Evolutionary conservation across 169 alveolate species (phyloP), one percentile per base, ranked within the genome.

Genomic region (Plasmodium relictum): DNA sequence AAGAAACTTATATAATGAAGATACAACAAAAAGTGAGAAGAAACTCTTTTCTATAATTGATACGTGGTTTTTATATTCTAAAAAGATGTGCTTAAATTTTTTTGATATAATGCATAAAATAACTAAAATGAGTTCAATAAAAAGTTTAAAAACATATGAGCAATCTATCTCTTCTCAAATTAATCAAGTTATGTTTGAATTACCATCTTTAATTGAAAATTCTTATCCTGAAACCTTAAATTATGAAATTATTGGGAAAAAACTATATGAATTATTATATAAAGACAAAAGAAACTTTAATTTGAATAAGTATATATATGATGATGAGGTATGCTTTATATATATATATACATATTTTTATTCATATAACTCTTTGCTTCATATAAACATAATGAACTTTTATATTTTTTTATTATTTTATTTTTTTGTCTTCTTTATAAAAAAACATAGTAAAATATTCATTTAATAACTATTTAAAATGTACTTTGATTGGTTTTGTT

Each of bases 71-170:
- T 65, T 22, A 63, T 78, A 78, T 66, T 78, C 89, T 2, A 78
- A 78, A 78, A 65, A 78, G 26, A 65, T 68, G 78, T 78, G 89
- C 58, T 59, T 78, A 78, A 78, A 78, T 70, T 78, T 65, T 65
- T 78, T 78, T 78, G 89, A 78, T 58, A 78, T 78, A 65, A 78
- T 78, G 59, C 89, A 78, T 63, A 78, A 78, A 63, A 66, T 78
- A 65, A 78, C 89, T 20, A 78, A 78, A 78, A 50, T 78, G 2
- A 78, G 89, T 65, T 78, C 89, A 16, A 58, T 78, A 8, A 68
- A 65, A 78, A 78, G 80, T 78, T 16, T 78, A 65, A 78, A 78
- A 59, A 78, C 89, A 59, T 78, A 78, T 78, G 89, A 78, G 56
- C 89, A 78, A 42, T 66, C 89, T 4, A 78, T 78, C 41, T 78